These are phyloP conservation scores for Quercus lobata DNA, from an alignment of 331 rosid species.

Conservation along the genomic window DNA sequence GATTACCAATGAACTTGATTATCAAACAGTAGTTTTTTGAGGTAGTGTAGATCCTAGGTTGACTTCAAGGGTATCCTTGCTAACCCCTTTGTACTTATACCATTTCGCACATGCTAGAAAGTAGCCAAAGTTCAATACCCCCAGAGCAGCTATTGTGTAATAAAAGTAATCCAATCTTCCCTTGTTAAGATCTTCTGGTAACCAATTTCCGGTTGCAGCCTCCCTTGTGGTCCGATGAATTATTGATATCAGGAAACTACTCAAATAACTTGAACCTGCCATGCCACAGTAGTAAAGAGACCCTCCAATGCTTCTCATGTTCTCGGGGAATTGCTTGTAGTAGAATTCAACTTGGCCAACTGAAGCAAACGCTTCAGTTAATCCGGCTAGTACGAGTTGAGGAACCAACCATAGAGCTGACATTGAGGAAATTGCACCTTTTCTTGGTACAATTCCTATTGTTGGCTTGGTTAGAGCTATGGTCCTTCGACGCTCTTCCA, in stretches of 20 bases:
- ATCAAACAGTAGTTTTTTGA: constrained; percentile 28
- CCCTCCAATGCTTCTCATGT: constrained; percentile 86
- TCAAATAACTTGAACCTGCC: constrained; percentile 63
- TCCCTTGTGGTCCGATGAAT: constrained; percentile 35
- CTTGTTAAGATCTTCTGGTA: constrained; percentile 73
- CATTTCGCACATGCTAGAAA: constrained; percentile 68
- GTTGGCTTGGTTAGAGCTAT: constrained; percentile 44
- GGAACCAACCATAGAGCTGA: constrained; percentile 76
- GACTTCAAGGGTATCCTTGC: constrained; percentile 16
- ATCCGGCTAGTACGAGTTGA: constrained; percentile 51
- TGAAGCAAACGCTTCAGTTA: constrained; percentile 52
- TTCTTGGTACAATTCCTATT: constrained; percentile 42
- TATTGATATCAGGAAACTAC: constrained; percentile 53
- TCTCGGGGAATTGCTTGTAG: constrained; percentile 88
- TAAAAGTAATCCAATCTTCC: constrained; percentile 76
- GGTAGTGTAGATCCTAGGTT: constrained; percentile 13
- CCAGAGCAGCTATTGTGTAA: constrained; percentile 46
- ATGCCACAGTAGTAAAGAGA: constrained; percentile 54
- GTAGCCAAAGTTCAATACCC: constrained; percentile 50
- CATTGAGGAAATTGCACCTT: constrained; percentile 75
- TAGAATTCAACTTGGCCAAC: constrained; percentile 71
- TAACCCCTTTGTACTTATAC: constrained; percentile 65
- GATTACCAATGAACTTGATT: background rate
- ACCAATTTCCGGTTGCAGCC: constrained; percentile 59
- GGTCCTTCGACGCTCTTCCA: constrained; percentile 49